These are phyloP conservation scores for Platismatia glauca DNA, from an alignment of 495 filamentous ascomycete species.

Conservation along the genomic window DNA sequence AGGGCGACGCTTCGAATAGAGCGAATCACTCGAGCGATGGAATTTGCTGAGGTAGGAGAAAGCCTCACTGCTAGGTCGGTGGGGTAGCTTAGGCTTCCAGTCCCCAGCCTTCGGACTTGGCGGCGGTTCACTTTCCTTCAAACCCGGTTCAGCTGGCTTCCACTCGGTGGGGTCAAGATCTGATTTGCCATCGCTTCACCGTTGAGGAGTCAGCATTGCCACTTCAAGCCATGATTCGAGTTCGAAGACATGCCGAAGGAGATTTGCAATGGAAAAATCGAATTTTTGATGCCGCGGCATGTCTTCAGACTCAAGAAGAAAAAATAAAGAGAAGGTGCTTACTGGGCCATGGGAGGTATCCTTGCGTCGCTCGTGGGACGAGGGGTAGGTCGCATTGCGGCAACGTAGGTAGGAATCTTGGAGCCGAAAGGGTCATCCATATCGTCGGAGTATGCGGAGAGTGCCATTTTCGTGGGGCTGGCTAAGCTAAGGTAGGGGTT, in stretches of 20 bases:
- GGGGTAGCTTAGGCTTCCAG: conserved; percentile 14
- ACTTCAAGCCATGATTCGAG: neutral
- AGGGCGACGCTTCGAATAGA: conserved; percentile 23
- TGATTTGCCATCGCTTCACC: conserved; percentile 29
- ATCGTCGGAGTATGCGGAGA: conserved; percentile 28
- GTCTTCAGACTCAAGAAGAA: neutral
- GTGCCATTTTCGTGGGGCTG: conserved; percentile 22
- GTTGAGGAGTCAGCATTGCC: neutral
- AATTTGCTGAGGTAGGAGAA: conserved; percentile 44
- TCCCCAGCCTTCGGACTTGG: conserved; percentile 4
- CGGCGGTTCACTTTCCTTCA: conserved; percentile 13
- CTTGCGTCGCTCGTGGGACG: conserved; percentile 26
- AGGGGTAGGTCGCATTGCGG: conserved; percentile 28
- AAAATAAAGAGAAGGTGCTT: neutral
- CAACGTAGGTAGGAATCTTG: conserved; percentile 33
- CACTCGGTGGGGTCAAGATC: conserved; percentile 52
- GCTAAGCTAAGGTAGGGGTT: conserved; percentile 23
- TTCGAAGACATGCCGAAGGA: neutral
- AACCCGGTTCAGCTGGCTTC: conserved; percentile 42
- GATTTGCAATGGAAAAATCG: neutral
- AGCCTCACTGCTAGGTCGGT: conserved; percentile 36
- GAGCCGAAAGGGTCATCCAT: conserved; percentile 22
- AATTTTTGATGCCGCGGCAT: neutral
- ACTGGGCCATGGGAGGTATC: conserved; percentile 36
- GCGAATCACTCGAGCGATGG: conserved; percentile 26